A percentile compares a stretch with the other conserved stretches of the same genome.
phyloP scores from a whole-genome alignment of 305 asterid species.

The Solanum hybrid region DNA sequence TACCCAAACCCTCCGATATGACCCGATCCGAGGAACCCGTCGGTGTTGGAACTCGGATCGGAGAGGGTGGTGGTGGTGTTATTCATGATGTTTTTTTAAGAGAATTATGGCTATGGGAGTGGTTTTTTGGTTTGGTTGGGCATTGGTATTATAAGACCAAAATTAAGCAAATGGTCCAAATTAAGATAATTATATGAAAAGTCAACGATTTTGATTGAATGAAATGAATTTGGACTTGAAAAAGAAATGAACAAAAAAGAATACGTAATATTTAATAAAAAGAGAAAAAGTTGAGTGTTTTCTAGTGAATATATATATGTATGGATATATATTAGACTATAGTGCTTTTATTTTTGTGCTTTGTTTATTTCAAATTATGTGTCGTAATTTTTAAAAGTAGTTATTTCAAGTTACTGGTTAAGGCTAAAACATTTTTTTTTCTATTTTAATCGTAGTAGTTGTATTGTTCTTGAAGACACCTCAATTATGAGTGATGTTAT shows the following conservation, averaged over 20 bases:
- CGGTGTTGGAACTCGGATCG: conserved; percentile 12
- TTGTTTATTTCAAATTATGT: fast-evolving
- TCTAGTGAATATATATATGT: background rate
- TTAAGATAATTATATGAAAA: background rate
- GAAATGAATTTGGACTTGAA: background rate
- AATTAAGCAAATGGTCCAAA: conserved; percentile 12
- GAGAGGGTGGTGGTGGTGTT: conserved; percentile 17
- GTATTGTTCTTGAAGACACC: background rate
- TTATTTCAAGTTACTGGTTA: background rate
- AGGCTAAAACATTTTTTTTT: fast-evolving
- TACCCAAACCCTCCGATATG: conserved; percentile 75
- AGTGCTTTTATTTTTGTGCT: background rate
- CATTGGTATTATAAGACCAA: conserved; percentile 16
- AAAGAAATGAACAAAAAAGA: background rate
- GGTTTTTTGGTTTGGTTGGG: conserved; percentile 16
- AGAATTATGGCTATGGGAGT: conserved; percentile 4
- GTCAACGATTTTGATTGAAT: background rate
- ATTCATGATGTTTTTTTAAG: conserved; percentile 28
- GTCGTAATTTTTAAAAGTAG: background rate
- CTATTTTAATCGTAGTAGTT: background rate
- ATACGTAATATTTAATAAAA: background rate
- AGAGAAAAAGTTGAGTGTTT: background rate
- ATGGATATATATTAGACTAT: background rate
- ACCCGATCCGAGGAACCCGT: conserved; percentile 47
- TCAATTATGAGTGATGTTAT: background rate